Base-by-base conservation (phyloP, 2,329 filamentous ascomycete species). In the Beauveria australis region DNA sequence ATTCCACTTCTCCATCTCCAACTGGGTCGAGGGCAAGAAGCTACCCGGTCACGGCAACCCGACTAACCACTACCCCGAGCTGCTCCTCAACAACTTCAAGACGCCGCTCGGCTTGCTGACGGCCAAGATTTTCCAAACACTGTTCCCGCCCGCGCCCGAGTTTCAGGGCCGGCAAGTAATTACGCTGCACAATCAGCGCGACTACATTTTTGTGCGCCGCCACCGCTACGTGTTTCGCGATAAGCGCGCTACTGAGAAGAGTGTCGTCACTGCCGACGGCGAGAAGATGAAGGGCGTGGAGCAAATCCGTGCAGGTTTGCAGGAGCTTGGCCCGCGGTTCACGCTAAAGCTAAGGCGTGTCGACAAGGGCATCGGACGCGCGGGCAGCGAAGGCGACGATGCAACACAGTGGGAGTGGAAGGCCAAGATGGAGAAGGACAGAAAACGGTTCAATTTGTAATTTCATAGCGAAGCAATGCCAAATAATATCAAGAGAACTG, bases 331-430 rank as follows among this genome's bases (percentile, higher is more conserved):
- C 0, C 92, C 91, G 8, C 80, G 68, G 81, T 94, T 77, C 55
- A 79, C 76, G 2, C 75, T 97, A 65, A 97, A 97, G 79, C 76
- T 99, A 69, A 85, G 92, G 67, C 85, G 94, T 68, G 87, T 97
- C 48, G 93, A 97, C 72, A 92, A 92, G 75, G 93, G 92, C 0
- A 89, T 99, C 65, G 85, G 85, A 16, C 76, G 82, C 60, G 85
- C 85, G 8, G 85, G 85, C 19, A 87, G 84, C 67, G 81, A 86
- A 63, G 83, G 90, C 79, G 79, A 85, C 73, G 78, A 88, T 73
- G 91, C 91, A 43, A 84, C 91, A 66, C 90, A 96, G 71, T 97
- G 94, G 93, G 85, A 97, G 72, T 99, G 94, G 94, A 95, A 96
- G 77, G 89, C 89, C 12, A 86, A 87, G 71, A 95, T 94, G 88